Base-by-base conservation (phyloP, 371 early-diverging fungal genomes). In the Circinella minor region DNA sequence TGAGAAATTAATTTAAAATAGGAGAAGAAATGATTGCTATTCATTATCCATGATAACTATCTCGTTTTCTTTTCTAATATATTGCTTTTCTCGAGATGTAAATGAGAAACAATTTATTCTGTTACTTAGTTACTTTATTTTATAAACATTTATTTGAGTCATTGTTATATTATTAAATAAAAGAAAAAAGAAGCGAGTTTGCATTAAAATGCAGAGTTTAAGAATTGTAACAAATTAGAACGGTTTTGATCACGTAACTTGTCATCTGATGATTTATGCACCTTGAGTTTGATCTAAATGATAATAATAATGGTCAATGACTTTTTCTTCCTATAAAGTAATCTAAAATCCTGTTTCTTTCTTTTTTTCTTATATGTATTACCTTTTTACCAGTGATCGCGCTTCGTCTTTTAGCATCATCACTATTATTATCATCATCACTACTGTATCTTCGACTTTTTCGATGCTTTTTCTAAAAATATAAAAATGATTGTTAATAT, bases 311-410 rank as follows among this genome's bases (percentile, higher is more conserved):
- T 43, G 15, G 36, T 43, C 13, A 59, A 36, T 8, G 11, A 20
- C 6, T n/a, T 38, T 17, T 17, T 6, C 37, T 27, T n/a, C 14
- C 14, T 10, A 14, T n/a, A 1, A 14, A 15, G 8, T 7, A 8
- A 13, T 13, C 15, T 51, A 11, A 11, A 43, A 43, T 43, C 0
- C 15, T 7, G 4, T 13, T 51, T 15, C 51, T 51, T n/a, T 51
- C 5, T 51, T 15, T 43, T 43, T 1, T 51, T 17, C 51, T 17
- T 17, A 51, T 15, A 51, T 13, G 5, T 20, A 37, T 38, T 77
- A 74, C 77, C 75, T 72, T 77, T 72, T 77, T 77, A 4, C 77
- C 77, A 13, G 77, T 77, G 51, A 77, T 77, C 7, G 67, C 73
- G 66, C 71, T 77, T 51, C 77, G 69, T 61, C 75, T 55, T 5